Evolutionary conservation across 805 yeast species (phyloP).

Genomic region (Limtongia smithiae): DNA sequence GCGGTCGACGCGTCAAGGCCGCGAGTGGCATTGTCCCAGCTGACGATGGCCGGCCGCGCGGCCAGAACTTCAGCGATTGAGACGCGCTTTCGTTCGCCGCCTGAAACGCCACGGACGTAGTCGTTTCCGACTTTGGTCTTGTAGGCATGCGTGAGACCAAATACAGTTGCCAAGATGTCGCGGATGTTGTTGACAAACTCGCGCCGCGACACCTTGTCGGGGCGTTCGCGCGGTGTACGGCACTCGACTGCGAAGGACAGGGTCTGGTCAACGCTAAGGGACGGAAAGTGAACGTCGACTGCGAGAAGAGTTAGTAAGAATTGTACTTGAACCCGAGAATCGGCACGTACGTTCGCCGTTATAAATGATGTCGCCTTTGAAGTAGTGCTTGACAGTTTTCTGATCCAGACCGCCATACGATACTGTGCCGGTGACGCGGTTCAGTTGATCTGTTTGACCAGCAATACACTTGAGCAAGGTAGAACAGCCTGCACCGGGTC

Average conservation of each 20-base stretch:
- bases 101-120: conserved; percentile 55
- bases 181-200: conserved; percentile 67
- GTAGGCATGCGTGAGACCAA: conserved; percentile 41
- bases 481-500: conserved; percentile 74
- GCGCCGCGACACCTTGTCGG: conserved; percentile 46
- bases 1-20: conserved; percentile 72
- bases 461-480: conserved; percentile 43
- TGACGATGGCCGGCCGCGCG: conserved; percentile 46
- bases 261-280: conserved; percentile 71
- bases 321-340: not conserved
- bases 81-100: conserved; percentile 57
- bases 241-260: conserved; percentile 64
- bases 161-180: conserved; percentile 57
- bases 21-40: conserved; percentile 68
- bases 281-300: conserved; percentile 69
- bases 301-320: not conserved
- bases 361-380: conserved; percentile 48
- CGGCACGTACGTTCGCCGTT: conserved; percentile 7
- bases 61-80: conserved; percentile 53
- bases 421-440: conserved; percentile 54
- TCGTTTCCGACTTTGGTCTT: conserved; percentile 46
- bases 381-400: conserved; percentile 54
- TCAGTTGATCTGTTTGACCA: conserved; percentile 12
- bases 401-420: conserved; percentile 59
- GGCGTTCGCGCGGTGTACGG: conserved; percentile 59